These are phyloP conservation scores for Paraglomus occultum DNA, from an alignment of 192 early-diverging fungal species.

Conservation along the genomic window DNA sequence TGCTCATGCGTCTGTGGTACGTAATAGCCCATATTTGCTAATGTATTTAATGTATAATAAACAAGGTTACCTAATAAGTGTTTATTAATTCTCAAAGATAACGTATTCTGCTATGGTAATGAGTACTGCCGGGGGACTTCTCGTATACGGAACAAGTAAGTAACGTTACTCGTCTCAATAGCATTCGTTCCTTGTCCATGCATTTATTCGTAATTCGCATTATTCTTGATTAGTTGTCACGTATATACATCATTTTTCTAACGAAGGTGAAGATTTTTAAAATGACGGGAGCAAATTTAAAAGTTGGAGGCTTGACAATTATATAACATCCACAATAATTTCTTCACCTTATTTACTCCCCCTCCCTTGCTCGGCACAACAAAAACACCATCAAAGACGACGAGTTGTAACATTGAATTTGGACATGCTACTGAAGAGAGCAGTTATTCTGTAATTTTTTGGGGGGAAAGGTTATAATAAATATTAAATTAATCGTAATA, in stretches of 20 bases:
- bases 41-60: background rate
- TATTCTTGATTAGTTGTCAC: constrained; percentile 42
- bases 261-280: constrained; percentile 55
- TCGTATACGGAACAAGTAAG: constrained; percentile 92
- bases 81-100: constrained; percentile 51
- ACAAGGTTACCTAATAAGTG: constrained; percentile 1
- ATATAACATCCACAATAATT: too few species aligned
- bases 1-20: constrained; percentile 75
- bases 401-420: too few species aligned
- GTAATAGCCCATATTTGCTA: constrained; percentile 21
- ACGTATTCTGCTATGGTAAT: constrained; percentile 82
- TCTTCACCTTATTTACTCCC: too few species aligned
- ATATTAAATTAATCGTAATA: too few species aligned
- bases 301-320: too few species aligned
- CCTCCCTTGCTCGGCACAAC: too few species aligned
- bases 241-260: constrained; percentile 54
- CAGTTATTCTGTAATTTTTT: too few species aligned
- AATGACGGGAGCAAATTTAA: background rate
- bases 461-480: too few species aligned
- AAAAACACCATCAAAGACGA: too few species aligned
- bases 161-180: background rate
- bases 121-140: constrained; percentile 84
- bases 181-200: background rate
- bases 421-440: too few species aligned
- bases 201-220: background rate